phyloP scores from a whole-genome alignment of 352 stramenopile species.

The Phytophthora uliginosa region DNA sequence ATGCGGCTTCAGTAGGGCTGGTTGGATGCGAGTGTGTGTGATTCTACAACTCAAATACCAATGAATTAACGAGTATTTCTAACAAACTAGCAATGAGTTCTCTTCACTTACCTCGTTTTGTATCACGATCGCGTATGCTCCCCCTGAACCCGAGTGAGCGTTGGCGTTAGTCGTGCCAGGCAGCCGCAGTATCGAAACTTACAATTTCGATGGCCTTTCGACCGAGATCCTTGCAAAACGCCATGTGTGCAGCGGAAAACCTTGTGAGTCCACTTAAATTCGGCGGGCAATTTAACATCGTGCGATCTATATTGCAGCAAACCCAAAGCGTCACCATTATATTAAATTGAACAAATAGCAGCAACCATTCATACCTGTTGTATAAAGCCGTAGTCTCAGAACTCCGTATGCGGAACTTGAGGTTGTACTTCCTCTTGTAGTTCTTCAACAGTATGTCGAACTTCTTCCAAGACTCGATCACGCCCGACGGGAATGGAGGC shows the following conservation, averaged over 20 bases:
- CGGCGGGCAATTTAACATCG: background rate
- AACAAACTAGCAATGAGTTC: background rate
- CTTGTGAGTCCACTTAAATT: conserved; percentile 7
- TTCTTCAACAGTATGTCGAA: background rate
- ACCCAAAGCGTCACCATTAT: background rate
- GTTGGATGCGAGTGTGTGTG: background rate
- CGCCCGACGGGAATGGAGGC: background rate
- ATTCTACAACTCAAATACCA: background rate
- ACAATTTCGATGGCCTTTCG: conserved; percentile 10
- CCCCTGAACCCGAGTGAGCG: background rate
- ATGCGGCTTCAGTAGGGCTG: background rate
- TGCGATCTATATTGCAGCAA: background rate
- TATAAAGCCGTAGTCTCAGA: background rate
- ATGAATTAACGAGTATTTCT: background rate
- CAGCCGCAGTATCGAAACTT: conserved; percentile 13
- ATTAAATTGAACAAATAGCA: background rate
- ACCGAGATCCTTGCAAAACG: conserved; percentile 9
- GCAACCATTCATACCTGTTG: background rate
- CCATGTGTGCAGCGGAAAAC: conserved; percentile 21
- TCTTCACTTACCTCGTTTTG: background rate
- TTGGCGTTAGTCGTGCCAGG: background rate
- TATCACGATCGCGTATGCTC: background rate
- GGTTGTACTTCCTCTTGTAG: background rate
- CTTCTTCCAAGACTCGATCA: background rate
- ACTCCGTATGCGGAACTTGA: background rate